Percentiles rank a stretch among this genome's conserved stretches.
phyloP scores from a whole-genome alignment of 2,329 filamentous ascomycete genomes.

The Epichloe festucae region DNA sequence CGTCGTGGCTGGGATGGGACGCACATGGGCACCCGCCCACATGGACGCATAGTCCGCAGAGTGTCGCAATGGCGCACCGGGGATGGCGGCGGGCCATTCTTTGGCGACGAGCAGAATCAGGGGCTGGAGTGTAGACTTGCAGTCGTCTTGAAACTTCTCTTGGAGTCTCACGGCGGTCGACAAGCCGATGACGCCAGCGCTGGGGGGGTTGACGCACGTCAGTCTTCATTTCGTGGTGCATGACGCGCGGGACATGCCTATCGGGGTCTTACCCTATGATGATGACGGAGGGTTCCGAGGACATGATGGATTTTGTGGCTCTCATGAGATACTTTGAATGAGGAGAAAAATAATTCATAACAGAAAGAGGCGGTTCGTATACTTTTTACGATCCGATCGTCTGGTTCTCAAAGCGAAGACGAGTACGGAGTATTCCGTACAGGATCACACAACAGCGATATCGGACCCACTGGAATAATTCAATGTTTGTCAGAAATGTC shows the following conservation, averaged over 20 bases:
- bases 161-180: slow-evolving; percentile 34
- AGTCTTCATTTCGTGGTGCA: background rate
- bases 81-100: slow-evolving; percentile 23
- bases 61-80: slow-evolving; percentile 16
- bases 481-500: too few relatives aligned
- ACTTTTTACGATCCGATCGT: background rate
- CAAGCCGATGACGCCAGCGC: slow-evolving; percentile 41
- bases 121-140: background rate
- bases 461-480: too few relatives aligned
- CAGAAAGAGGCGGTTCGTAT: background rate
- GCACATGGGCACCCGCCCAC: slow-evolving; percentile 44
- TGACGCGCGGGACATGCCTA: too few relatives aligned
- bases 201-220: slow-evolving; percentile 11
- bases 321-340: background rate
- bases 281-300: background rate
- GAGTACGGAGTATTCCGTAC: background rate
- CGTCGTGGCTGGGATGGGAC: slow-evolving; percentile 30
- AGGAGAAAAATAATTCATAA: background rate
- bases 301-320: background rate
- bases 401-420: background rate
- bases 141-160: slow-evolving; percentile 4
- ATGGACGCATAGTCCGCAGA: slow-evolving; percentile 38
- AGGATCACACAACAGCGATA: background rate
- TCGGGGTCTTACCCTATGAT: slow-evolving; percentile 5
- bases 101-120: slow-evolving; percentile 17